Conservation (phyloP, 345 rosid species). For the Firmiana major region DNA sequence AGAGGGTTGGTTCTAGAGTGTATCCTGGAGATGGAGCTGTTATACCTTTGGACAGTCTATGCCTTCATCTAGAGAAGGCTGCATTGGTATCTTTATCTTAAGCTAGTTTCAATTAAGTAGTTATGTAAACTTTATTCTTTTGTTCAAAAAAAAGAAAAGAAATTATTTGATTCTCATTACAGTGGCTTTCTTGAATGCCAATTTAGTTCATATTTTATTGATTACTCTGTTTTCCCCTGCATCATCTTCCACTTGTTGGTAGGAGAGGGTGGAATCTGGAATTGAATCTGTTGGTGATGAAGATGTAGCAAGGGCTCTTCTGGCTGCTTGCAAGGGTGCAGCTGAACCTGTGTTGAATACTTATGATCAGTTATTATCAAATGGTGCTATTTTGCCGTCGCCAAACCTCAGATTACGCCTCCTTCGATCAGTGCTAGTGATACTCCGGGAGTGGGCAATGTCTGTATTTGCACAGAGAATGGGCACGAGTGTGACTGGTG, state of each 20-base stretch:
- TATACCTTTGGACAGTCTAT: slow-evolving; percentile 73
- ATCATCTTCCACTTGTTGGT: slow-evolving; percentile 12
- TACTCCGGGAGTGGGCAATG: slow-evolving; percentile 89
- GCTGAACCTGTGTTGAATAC: slow-evolving; percentile 83
- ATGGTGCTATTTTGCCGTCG: slow-evolving; percentile 70
- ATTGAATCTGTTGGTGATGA: slow-evolving; percentile 80
- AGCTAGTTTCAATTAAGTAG: neutral
- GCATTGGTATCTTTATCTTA: slow-evolving; percentile 51
- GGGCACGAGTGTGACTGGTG: slow-evolving; percentile 60
- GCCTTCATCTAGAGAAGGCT: slow-evolving; percentile 97
- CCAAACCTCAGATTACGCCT: slow-evolving; percentile 81
- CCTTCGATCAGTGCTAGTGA: slow-evolving; percentile 68
- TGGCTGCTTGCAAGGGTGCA: slow-evolving; percentile 94
- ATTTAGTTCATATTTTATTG: neutral
- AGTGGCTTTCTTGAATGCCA: neutral
- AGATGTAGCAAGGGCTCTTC: slow-evolving; percentile 86
- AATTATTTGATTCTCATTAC: neutral
- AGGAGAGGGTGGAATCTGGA: slow-evolving; percentile 80
- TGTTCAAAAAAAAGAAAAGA: neutral
- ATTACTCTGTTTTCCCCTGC: neutral
- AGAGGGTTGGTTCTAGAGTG: slow-evolving; percentile 75
- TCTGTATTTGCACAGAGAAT: slow-evolving; percentile 74
- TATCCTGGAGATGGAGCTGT: slow-evolving; percentile 97
- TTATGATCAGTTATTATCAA: slow-evolving; percentile 81
- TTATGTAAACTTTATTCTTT: neutral